phyloP scores from a whole-genome alignment of 1,284 basidiomycete genomes.

The Moniliophthora roreri region DNA sequence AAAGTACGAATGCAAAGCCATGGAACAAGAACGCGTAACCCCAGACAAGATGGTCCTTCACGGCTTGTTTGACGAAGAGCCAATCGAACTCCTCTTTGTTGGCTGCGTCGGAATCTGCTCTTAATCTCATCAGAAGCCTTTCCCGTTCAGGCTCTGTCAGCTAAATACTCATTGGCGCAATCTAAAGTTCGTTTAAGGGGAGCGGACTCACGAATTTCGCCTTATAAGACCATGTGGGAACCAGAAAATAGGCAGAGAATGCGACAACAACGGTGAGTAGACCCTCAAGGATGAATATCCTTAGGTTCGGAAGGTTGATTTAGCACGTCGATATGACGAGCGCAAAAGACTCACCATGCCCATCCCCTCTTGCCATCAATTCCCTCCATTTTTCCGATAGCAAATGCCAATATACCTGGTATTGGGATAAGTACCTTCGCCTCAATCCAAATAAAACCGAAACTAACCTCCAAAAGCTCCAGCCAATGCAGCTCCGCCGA shows the following conservation, averaged over 20 bases:
- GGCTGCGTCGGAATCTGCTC: slow-evolving; percentile 54
- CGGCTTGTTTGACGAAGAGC: slow-evolving; percentile 51
- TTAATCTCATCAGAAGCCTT: slow-evolving; percentile 45
- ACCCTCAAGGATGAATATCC: slow-evolving; percentile 68
- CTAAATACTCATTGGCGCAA: slow-evolving; percentile 23
- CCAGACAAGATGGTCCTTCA: slow-evolving; percentile 62
- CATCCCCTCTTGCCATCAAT: slow-evolving; percentile 54
- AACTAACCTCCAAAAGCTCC: slow-evolving; percentile 55
- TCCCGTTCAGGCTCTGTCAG: slow-evolving; percentile 49
- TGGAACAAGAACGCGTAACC: slow-evolving; percentile 68
- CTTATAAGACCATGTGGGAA: slow-evolving; percentile 57
- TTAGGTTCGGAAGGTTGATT: slow-evolving; percentile 18
- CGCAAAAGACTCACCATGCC: slow-evolving; percentile 40
- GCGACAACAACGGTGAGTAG: slow-evolving; percentile 49
- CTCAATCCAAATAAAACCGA: background rate
- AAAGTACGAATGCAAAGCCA: slow-evolving; percentile 51
- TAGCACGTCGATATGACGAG: background rate
- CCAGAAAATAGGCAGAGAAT: slow-evolving; percentile 50
- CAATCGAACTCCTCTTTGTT: slow-evolving; percentile 49
- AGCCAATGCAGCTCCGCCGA: slow-evolving; percentile 56
- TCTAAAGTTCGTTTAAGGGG: background rate
- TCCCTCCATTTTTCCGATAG: slow-evolving; percentile 58
- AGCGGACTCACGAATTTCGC: slow-evolving; percentile 48
- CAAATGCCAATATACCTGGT: slow-evolving; percentile 54
- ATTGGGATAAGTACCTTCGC: slow-evolving; percentile 10